Evolutionary conservation across 805 yeast genomes (phyloP).

Genomic region (Pichia cabralensis): DNA sequence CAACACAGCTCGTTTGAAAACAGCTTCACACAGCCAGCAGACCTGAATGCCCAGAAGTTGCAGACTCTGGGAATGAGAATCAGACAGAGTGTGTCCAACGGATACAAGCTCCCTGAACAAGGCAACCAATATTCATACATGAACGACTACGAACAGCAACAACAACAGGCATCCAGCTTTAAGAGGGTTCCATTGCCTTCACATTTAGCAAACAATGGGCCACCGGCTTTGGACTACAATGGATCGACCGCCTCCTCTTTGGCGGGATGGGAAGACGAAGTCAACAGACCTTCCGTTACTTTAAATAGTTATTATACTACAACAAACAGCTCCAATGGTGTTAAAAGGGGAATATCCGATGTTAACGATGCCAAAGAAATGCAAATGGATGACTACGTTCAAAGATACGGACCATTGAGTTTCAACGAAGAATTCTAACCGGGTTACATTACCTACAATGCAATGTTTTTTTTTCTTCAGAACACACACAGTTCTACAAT

Average conservation of each 20-base stretch:
- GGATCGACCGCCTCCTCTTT: constrained; percentile 38
- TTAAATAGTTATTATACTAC: too few species aligned
- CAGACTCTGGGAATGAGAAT: constrained; percentile 63
- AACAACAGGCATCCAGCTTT: constrained; percentile 3
- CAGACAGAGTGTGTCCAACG: constrained; percentile 56
- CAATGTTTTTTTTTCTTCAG: too few species aligned
- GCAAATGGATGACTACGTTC: constrained; percentile 19
- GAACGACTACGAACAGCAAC: too few species aligned
- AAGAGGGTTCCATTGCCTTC: constrained; percentile 30
- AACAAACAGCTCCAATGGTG: too few species aligned
- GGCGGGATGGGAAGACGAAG: constrained; percentile 33
- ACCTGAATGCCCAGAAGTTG: constrained; percentile 30
- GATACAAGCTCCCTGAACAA: constrained; percentile 29
- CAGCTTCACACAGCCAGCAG: constrained; percentile 10
- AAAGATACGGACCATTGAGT: constrained; percentile 34
- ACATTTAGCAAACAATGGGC: constrained; percentile 21
- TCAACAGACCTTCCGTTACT: constrained; percentile 4
- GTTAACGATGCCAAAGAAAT: constrained; percentile 1
- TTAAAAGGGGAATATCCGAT: constrained; percentile 3
- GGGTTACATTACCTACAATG: too few species aligned
- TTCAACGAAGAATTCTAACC: constrained; percentile 40
- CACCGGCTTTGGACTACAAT: constrained; percentile 34
- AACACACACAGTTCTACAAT: too few species aligned
- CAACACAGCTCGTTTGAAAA: neutral
- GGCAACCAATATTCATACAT: too few species aligned